Evolutionary conservation across 192 early-diverging fungal genomes (phyloP).

Genomic region (Rhizophagus clarus): DNA sequence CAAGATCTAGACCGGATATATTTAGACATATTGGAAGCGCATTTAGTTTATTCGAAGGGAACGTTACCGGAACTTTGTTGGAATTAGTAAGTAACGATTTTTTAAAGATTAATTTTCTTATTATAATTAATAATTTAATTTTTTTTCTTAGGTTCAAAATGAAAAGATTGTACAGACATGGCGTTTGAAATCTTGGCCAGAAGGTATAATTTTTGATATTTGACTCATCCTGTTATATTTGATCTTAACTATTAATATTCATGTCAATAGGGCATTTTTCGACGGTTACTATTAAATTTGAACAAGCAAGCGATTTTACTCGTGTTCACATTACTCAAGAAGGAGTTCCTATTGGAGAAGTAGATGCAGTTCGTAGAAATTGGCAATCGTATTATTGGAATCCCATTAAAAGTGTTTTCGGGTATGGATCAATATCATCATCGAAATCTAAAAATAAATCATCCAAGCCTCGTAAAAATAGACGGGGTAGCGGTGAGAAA

Average conservation of each 20-base stretch:
- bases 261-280: constrained; percentile 71
- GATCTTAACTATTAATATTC: background rate
- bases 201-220: constrained; percentile 39
- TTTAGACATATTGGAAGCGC: constrained; percentile 58
- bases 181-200: constrained; percentile 86
- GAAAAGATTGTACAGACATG: constrained; percentile 85
- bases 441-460: background rate
- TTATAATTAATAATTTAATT: background rate
- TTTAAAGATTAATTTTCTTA: background rate
- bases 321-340: constrained; percentile 75
- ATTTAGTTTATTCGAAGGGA: constrained; percentile 87
- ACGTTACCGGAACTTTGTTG: constrained; percentile 77
- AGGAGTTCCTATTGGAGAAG: constrained; percentile 87
- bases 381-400: constrained; percentile 95
- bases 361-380: constrained; percentile 81
- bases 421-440: constrained; percentile 55
- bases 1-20: constrained; percentile 69
- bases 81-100: constrained; percentile 57
- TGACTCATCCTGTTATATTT: background rate
- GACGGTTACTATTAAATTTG: constrained; percentile 74
- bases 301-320: constrained; percentile 68
- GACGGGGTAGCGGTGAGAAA: background rate
- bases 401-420: constrained; percentile 88
- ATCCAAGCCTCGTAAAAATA: background rate
- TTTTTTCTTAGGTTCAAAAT: constrained; percentile 47